Evolutionary conservation across 306 rosid genomes (phyloP), one percentile per base, ranked within the genome.

Genomic region (Luffa aegyptiaca): DNA sequence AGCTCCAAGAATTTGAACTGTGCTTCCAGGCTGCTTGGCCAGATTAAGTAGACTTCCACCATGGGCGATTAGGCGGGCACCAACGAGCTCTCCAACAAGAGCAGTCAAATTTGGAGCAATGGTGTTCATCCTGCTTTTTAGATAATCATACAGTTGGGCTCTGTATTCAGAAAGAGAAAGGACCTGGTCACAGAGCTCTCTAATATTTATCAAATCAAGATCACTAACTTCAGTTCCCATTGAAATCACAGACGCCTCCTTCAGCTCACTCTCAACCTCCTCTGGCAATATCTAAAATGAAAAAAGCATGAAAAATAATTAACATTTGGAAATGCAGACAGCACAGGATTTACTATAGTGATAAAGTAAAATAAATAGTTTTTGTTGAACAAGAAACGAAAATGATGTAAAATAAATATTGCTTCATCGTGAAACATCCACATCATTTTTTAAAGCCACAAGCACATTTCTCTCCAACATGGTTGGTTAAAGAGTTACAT

Each of bases 211-310:
- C 90, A 95, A 82, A 87, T 95, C 98, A 79, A 92, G 91, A 71
- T 94, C 98, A 78, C 95, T 95, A 77, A 94, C 85, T 90, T 94
- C 98, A 31, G 98, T 94, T 87, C 97, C 98, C 97, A 95, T 95
- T 13, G 97, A 95, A 79, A 95, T 92, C 87, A 92, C 79, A 73
- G 90, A 72, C 6, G 96, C 98, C 74, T 95, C 97, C 87, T 95
- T 95, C 86, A 95, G 61, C 65, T 90, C 88, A 36, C 83, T 21
- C 86, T 95, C 98, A 71, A 95, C 88, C 63, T 92, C 97, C 55
- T 95, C 97, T 0, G 91, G 61, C 88, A 92, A 81, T 82, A 91
- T 88, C 97, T 95, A 80, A 10, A 73, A 75, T 65, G 41, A 18
- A 68, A 79, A 46, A 14, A 16, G 31, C 21, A 10, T 58, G n/a